A percentile compares a stretch with the other conserved stretches of the same genome.
phyloP scores from a whole-genome alignment of 768 basidiomycete species.

The Chlorophyllum brunneum region DNA sequence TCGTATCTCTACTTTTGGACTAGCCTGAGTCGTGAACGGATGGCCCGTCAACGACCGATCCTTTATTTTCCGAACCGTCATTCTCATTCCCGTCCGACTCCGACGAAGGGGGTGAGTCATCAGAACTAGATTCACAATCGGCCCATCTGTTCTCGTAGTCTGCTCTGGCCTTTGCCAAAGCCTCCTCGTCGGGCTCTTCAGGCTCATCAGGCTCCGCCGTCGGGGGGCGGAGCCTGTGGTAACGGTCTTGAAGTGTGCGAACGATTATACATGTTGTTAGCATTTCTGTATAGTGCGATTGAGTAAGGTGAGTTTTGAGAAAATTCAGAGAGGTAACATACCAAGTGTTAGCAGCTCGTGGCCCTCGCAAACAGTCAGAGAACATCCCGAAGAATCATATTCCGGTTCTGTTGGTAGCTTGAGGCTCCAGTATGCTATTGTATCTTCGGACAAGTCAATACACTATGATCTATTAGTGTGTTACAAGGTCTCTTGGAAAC shows the following conservation, averaged over 20 bases:
- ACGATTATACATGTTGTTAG: neutral
- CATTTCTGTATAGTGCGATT: neutral
- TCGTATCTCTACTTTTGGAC: no score
- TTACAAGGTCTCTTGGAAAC: no score
- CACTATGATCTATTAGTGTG: no score
- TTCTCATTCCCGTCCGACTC: no score
- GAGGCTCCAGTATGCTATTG: constrained; percentile 1
- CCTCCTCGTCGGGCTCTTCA: neutral
- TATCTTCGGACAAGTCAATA: neutral
- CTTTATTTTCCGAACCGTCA: no score
- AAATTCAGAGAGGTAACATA: neutral
- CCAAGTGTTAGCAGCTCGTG: neutral
- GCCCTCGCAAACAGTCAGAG: neutral
- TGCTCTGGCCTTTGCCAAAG: neutral
- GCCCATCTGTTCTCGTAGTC: constrained; percentile 3
- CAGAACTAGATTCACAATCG: neutral
- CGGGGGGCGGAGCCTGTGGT: neutral
- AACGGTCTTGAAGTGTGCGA: neutral
- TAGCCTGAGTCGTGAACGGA: no score
- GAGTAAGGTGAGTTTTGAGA: neutral
- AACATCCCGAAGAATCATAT: constrained; percentile 1
- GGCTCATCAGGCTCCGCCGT: neutral
- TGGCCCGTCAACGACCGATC: no score
- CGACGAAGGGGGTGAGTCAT: constrained; percentile 4
- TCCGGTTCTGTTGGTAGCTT: constrained; percentile 1